Conservation (phyloP, 345 rosid genomes). For the Salix caprea region DNA sequence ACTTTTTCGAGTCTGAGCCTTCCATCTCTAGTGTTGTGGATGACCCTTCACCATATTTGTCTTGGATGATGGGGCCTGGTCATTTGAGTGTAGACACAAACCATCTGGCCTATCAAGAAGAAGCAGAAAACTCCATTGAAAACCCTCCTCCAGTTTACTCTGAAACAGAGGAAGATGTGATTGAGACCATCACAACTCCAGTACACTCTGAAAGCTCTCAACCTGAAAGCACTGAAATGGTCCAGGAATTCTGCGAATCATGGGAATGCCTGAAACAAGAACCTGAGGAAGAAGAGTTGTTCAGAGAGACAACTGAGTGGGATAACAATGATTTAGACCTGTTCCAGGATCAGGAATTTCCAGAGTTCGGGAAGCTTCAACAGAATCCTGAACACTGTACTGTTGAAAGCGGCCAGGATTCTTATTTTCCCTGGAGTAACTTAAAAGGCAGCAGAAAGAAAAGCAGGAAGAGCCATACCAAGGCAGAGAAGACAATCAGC, state of each 20-base stretch:
- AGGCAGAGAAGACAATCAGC: conserved; percentile 32
- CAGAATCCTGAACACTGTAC: conserved; percentile 29
- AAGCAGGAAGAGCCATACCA: conserved; percentile 24
- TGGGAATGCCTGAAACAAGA: conserved; percentile 52
- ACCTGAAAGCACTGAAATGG: conserved; percentile 40
- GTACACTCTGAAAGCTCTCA: conserved; percentile 31
- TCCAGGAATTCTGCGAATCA: conserved; percentile 36
- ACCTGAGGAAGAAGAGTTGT: conserved; percentile 46
- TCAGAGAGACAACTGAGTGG: conserved; percentile 44
- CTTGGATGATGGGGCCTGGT: conserved; percentile 19
- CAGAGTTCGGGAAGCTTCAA: conserved; percentile 39
- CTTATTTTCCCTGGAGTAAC: conserved; percentile 2
- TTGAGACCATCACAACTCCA: conserved; percentile 26
- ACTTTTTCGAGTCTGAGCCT: conserved; percentile 37
- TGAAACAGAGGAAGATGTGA: conserved; percentile 23
- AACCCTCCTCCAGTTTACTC: conserved; percentile 24
- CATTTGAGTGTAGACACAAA: conserved; percentile 27
- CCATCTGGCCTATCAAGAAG: conserved; percentile 29
- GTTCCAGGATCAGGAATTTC: conserved; percentile 25
- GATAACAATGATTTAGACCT: conserved; percentile 33
- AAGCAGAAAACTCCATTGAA: conserved; percentile 22
- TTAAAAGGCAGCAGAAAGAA: conserved; percentile 15
- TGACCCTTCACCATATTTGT: conserved; percentile 25
- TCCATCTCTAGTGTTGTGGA: conserved; percentile 25
- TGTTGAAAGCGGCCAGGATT: conserved; percentile 12